These are phyloP conservation scores for Pseudomassariella vexata DNA, from an alignment of 2,329 filamentous ascomycete species.

Conservation along the genomic window DNA sequence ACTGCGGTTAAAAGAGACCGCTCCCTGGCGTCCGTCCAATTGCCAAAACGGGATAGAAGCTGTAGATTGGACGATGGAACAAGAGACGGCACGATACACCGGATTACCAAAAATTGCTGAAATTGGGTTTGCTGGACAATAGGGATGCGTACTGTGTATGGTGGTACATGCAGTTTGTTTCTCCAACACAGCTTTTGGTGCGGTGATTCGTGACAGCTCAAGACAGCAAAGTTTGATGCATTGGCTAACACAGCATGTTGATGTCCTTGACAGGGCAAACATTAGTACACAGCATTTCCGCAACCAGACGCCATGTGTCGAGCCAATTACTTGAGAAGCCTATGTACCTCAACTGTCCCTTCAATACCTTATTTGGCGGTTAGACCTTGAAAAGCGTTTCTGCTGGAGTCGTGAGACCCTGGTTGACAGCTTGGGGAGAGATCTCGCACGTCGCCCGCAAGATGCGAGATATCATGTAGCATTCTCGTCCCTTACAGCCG, in stretches of 20 bases:
- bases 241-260: constrained; percentile 2
- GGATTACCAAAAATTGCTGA: too few species aligned
- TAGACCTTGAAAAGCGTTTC: neutral
- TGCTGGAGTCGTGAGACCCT: constrained; percentile 1
- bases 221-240: neutral
- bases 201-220: constrained; percentile 3
- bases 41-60: too few species aligned
- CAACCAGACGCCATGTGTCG: neutral
- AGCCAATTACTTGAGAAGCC: constrained; percentile 2
- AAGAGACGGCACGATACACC: too few species aligned
- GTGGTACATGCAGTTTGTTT: constrained; percentile 2
- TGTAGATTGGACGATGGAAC: too few species aligned
- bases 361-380: neutral
- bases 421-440: constrained; percentile 3
- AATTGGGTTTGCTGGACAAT: neutral
- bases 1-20: constrained; percentile 1
- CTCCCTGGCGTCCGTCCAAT: too few species aligned
- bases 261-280: constrained; percentile 4
- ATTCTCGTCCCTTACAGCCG: constrained; percentile 2
- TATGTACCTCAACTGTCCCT: constrained; percentile 1
- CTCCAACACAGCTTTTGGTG: constrained; percentile 2
- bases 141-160: neutral
- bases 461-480: constrained; percentile 4
- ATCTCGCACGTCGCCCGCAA: constrained; percentile 2
- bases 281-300: neutral